These are phyloP conservation scores for Mortierella polycephala DNA, from an alignment of 371 early-diverging fungal genomes.

Conservation along the genomic window DNA sequence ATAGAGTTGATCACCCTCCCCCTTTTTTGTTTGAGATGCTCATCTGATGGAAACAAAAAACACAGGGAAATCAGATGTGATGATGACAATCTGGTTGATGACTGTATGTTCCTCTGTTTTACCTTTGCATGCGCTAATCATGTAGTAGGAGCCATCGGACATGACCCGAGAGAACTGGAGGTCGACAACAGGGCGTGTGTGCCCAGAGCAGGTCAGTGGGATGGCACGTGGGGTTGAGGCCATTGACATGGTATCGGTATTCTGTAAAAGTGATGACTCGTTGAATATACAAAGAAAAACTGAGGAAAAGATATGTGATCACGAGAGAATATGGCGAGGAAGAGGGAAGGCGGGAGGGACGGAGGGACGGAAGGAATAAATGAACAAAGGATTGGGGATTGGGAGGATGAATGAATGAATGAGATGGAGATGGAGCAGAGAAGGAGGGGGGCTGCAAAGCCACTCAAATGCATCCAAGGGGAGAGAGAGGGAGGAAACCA, in stretches of 20 bases:
- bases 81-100: neutral
- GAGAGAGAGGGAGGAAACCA: no score
- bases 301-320: no score
- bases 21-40: no score
- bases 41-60: no score
- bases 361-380: slow-evolving; percentile 1
- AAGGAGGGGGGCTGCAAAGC: neutral
- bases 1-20: no score
- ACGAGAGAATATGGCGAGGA: no score
- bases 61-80: no score
- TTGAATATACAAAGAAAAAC: no score
- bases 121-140: slow-evolving; percentile 93
- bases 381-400: neutral
- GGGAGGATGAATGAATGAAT: neutral
- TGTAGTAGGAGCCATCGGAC: slow-evolving; percentile 73
- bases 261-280: no score
- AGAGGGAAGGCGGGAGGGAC: neutral
- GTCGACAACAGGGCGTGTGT: slow-evolving; percentile 91
- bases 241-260: slow-evolving; percentile 32
- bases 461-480: neutral
- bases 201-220: slow-evolving; percentile 89
- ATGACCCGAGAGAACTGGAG: slow-evolving; percentile 80
- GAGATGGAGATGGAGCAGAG: neutral
- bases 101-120: slow-evolving; percentile 1
- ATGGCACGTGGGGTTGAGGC: slow-evolving; percentile 58